Conservation (phyloP, 108 stramenopile genomes). For the Nitzschia sp. region DNA sequence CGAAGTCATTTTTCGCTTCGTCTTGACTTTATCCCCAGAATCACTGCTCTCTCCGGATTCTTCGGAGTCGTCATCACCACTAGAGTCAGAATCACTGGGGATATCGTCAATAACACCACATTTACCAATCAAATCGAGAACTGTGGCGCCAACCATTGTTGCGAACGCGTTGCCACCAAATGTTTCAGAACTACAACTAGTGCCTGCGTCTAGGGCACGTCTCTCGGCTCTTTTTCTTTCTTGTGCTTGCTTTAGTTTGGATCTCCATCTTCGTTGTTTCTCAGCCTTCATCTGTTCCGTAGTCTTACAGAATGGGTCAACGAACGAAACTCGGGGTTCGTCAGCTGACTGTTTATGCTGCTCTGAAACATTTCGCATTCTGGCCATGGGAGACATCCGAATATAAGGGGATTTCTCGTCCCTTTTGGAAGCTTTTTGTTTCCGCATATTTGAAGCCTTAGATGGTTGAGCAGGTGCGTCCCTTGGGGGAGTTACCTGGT, state of each 20-base stretch:
- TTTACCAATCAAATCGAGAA: constrained; percentile 9
- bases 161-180: not conserved
- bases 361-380: constrained; percentile 1
- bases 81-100: not conserved
- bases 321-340: not conserved
- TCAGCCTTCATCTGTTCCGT: constrained; percentile 27
- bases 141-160: not conserved
- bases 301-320: not conserved
- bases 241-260: constrained; percentile 29
- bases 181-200: not conserved
- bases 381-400: constrained; percentile 20
- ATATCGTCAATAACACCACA: constrained; percentile 11
- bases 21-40: not conserved
- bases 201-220: constrained; percentile 9
- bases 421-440: not conserved
- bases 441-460: too few relatives aligned
- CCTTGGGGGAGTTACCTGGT: too few relatives aligned
- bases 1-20: not conserved
- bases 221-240: constrained; percentile 13
- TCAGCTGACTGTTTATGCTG: not conserved
- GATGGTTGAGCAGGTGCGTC: too few relatives aligned
- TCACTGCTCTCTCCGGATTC: not conserved
- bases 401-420: constrained; percentile 1
- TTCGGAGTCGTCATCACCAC: not conserved
- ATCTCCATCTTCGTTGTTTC: constrained; percentile 31